Base-by-base conservation (phyloP, 371 early-diverging fungal genomes). In the Mucor circinelloides region DNA sequence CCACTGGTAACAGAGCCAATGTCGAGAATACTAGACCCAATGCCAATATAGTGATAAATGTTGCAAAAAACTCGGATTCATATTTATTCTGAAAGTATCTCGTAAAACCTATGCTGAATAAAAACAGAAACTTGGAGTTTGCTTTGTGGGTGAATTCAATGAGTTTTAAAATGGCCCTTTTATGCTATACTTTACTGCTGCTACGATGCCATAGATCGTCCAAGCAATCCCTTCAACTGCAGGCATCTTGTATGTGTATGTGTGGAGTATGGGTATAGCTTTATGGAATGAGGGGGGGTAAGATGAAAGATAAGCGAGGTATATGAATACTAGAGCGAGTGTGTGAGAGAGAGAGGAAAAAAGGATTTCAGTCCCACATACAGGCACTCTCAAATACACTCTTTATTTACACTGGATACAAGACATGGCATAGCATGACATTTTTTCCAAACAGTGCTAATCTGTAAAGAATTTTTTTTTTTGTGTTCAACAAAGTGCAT, bases 1-100 rank as follows among this genome's bases (percentile, higher is more conserved):
- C 92, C 15, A 90, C 78, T 1, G 91, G 89, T 32, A 89, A 74
- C 38, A 91, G 76, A 12, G 85, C 80, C 15, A 89, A 72, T 0
- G 86, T 85, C 0, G 81, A 77, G 36, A 91, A 78, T 13, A 87
- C 76, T 6, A 89, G 66, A 0, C 85, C 81, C 8, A 90, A 67
- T 6, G 78, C 84, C 6, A 85, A 42, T 36, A 86, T 70, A 25
- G 89, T 85, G 44, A 86, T 68, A 7, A 78, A 23, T 46, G 87
- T 84, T 6, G 87, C 86, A 64, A 85, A 83, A 27, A 77, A 71
- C 58, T 89, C 89, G 21, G 82, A 75, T 42, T 89, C 88, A 30
- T 80, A 77, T 50, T 73, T 80, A 66, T 83, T 77, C 58, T 87
- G 85, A 71, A 85, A 89, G 73, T 86, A 78, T 30, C 85, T 74